Base-by-base conservation (phyloP, 495 filamentous ascomycete species). In the Trichodelitschia bisporula region DNA sequence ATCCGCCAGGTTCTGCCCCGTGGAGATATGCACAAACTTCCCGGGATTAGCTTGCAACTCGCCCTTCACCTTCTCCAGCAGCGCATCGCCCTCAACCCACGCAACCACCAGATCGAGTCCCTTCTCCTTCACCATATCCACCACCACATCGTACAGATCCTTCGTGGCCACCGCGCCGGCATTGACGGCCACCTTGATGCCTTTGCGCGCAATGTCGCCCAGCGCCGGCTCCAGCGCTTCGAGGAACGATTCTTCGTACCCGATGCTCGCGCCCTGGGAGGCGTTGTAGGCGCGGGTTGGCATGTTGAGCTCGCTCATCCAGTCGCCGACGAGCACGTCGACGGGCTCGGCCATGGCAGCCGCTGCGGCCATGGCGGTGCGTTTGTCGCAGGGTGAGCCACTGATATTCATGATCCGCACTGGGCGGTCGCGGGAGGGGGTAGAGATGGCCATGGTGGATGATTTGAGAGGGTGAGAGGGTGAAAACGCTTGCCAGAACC, bases 181-280 rank as follows among this genome's bases (percentile, higher is more conserved):
- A 28, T 57, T 58, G 35, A 56, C 49, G n/a, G 51, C 37, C 3
- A 57, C 42, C 30, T 47, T 46, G 28, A 57, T 54, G 1, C 43
- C 33, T 35, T 54, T 57, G 16, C 46, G 26, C 4, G 46, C 43
- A 13, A 56, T 48, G 0, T 51, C 39, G 10, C 54, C 36, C 16
- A 59, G 45, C 2, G 43, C 49, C 26, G 49, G 46, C 25, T 45
- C 39, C 14, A 55, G 15, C 4, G 48, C 50, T 3, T 50, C 41
- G 9, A 29, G 8, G 14, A 29, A 29, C 6, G 27, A 8, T 9
- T 8, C 8, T 15, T 29, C 27, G 21, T 8, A 24, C 8, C 21
- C 21, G 27, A 29, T 10, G 8, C 16, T 15, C 6, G 9, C 27
- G 6, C 8, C 8, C 6, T 6, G 9, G 8, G 6, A 9, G 27